A percentile compares a stretch with the other conserved stretches of the same genome.
Conservation (phyloP, 2,329 filamentous ascomycete genomes). For the Fusarium camptoceras region DNA sequence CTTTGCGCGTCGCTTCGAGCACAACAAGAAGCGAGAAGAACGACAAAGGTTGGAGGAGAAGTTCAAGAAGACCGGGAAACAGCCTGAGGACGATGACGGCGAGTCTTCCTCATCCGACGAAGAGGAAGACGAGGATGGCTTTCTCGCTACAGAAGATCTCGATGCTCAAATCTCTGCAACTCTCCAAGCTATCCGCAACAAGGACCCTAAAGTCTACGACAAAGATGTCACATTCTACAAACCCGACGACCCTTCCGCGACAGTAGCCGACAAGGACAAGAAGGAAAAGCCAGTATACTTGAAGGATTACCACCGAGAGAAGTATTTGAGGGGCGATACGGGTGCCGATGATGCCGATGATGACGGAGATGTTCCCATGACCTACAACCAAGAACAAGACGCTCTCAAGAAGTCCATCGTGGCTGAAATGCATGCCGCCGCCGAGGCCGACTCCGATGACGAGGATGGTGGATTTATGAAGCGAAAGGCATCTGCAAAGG, state of each 20-base stretch:
- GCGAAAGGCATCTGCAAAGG: constrained; percentile 69
- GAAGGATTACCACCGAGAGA: constrained; percentile 91
- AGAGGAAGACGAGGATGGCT: constrained; percentile 89
- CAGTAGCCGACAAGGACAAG: constrained; percentile 58
- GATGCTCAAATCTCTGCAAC: constrained; percentile 91
- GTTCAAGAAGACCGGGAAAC: constrained; percentile 64
- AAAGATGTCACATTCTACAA: constrained; percentile 81
- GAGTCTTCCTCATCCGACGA: constrained; percentile 80
- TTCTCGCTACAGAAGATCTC: constrained; percentile 84
- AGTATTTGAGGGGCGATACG: constrained; percentile 78
- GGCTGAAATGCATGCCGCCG: constrained; percentile 79
- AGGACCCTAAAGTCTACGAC: constrained; percentile 93
- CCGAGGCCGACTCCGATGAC: constrained; percentile 62
- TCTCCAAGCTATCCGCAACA: constrained; percentile 85
- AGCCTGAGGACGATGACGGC: constrained; percentile 59
- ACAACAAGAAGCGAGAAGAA: constrained; percentile 98
- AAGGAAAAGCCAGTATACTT: constrained; percentile 88
- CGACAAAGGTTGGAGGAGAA: constrained; percentile 87
- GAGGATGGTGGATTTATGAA: constrained; percentile 78
- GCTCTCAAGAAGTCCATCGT: constrained; percentile 82
- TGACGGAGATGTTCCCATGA: constrained; percentile 69
- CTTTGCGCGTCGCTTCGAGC: constrained; percentile 88
- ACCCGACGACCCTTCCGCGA: constrained; percentile 62
- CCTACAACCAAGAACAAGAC: constrained; percentile 90
- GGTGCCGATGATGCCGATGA: constrained; percentile 70